Percentiles rank a stretch among this genome's conserved stretches.
Evolutionary conservation across 257 asterid species (phyloP).

Genomic region (Anisodus acutangulus): DNA sequence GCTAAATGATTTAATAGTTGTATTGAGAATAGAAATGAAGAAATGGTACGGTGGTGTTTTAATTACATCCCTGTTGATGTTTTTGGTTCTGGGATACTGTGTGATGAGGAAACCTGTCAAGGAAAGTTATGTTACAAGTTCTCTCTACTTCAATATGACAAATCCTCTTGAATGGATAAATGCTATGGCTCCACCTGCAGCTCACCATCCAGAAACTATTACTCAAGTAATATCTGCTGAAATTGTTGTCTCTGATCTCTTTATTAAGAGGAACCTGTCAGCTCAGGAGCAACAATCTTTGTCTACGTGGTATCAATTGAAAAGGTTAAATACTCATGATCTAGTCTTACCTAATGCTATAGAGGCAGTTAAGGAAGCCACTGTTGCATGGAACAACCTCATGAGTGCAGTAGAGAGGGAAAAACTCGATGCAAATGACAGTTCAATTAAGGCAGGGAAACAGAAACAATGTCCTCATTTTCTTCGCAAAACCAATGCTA

Average conservation of each 20-base stretch:
- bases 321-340: slow-evolving; percentile 56
- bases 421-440: slow-evolving; percentile 62
- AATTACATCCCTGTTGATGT: slow-evolving; percentile 64
- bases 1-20: slow-evolving; percentile 38
- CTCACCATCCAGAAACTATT: slow-evolving; percentile 53
- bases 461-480: slow-evolving; percentile 96
- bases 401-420: slow-evolving; percentile 72
- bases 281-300: slow-evolving; percentile 61
- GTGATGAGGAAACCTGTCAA: slow-evolving; percentile 63
- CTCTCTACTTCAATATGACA: slow-evolving; percentile 55
- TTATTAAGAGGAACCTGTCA: slow-evolving; percentile 60
- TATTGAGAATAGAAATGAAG: slow-evolving; percentile 73
- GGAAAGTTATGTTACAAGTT: slow-evolving; percentile 55
- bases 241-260: slow-evolving; percentile 50
- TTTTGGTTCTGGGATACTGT: slow-evolving; percentile 65
- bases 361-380: slow-evolving; percentile 86
- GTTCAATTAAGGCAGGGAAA: slow-evolving; percentile 66
- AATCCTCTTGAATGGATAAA: slow-evolving; percentile 91
- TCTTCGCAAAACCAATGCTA: slow-evolving; percentile 81
- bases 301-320: slow-evolving; percentile 76
- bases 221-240: slow-evolving; percentile 66
- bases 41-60: slow-evolving; percentile 78
- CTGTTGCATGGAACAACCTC: slow-evolving; percentile 79
- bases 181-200: slow-evolving; percentile 56
- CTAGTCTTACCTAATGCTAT: slow-evolving; percentile 81